Conservation (phyloP, 2,329 filamentous ascomycete genomes). For the Elsinoe arachidis region DNA sequence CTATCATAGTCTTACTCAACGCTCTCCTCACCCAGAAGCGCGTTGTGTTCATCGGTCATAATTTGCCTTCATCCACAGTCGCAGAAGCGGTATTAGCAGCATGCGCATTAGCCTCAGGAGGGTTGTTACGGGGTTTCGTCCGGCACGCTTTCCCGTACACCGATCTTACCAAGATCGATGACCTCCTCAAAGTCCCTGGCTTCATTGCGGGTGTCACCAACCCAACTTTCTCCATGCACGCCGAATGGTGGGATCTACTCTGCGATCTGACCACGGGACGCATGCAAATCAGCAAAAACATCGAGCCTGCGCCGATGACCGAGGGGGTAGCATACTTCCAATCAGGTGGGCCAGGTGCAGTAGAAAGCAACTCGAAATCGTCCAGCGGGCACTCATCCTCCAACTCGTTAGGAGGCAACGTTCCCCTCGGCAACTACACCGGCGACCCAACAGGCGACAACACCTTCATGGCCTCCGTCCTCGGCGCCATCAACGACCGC, state of each 20-base stretch:
- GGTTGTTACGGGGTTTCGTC: constrained; percentile 86
- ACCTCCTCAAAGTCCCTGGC: constrained; percentile 87
- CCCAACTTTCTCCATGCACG: constrained; percentile 87
- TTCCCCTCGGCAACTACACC: constrained; percentile 8
- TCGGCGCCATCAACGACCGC: constrained; percentile 72
- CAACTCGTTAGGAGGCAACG: constrained; percentile 23
- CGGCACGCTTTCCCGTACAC: constrained; percentile 96
- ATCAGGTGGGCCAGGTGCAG: constrained; percentile 21
- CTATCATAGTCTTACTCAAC: constrained; percentile 89
- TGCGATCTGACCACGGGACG: constrained; percentile 87
- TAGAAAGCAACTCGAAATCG: constrained; percentile 3
- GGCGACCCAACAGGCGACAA: constrained; percentile 75
- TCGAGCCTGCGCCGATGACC: constrained; percentile 70
- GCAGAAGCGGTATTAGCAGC: constrained; percentile 97
- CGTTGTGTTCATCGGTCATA: constrained; percentile 91
- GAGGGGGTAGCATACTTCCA: constrained; percentile 85
- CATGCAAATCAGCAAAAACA: constrained; percentile 86
- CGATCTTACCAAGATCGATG: constrained; percentile 94
- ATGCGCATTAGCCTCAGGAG: constrained; percentile 85
- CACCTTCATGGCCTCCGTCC: constrained; percentile 79
- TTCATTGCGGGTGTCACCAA: constrained; percentile 98
- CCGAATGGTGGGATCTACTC: constrained; percentile 96
- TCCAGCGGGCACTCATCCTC: constrained; percentile 24
- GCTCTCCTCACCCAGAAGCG: constrained; percentile 93
- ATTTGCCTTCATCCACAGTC: constrained; percentile 88